Evolutionary conservation across 139 green algal species (phyloP).

Genomic region (Chlorokybus atmophyticus): DNA sequence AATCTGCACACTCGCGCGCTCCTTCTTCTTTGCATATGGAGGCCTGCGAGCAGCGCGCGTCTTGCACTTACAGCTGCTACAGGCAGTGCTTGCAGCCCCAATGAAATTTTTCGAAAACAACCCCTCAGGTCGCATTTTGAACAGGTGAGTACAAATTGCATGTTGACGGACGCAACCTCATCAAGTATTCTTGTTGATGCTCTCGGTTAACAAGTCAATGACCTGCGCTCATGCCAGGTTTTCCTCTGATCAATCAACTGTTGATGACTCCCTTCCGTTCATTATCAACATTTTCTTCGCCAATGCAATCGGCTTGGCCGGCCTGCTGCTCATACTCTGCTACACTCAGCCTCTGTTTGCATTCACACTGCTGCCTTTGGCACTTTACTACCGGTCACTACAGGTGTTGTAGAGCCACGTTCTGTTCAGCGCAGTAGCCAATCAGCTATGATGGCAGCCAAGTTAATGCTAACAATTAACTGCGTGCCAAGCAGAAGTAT

Average conservation of each 20-base stretch:
- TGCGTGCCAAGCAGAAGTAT: too few relatives aligned
- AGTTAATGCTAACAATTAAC: too few relatives aligned
- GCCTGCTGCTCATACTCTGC: slow-evolving; percentile 50
- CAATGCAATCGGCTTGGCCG: slow-evolving; percentile 44
- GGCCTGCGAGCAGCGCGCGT: slow-evolving; percentile 30
- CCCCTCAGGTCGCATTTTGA: slow-evolving; percentile 73
- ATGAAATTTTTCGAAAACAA: slow-evolving; percentile 86
- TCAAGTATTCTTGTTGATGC: too few relatives aligned
- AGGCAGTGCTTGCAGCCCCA: slow-evolving; percentile 45
- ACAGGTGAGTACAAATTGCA: too few relatives aligned
- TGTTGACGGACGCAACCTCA: too few relatives aligned
- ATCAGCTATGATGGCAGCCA: too few relatives aligned
- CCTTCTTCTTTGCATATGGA: slow-evolving; percentile 66
- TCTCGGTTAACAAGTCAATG: too few relatives aligned
- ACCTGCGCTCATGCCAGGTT: too few relatives aligned
- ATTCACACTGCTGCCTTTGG: slow-evolving; percentile 40
- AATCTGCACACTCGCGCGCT: slow-evolving; percentile 46
- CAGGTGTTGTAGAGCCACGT: too few relatives aligned
- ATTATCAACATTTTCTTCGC: slow-evolving; percentile 82
- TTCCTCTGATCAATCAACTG: slow-evolving; percentile 54
- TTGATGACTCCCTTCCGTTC: slow-evolving; percentile 79
- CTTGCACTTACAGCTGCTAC: slow-evolving; percentile 48
- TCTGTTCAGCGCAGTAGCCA: too few relatives aligned
- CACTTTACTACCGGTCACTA: slow-evolving; percentile 33
- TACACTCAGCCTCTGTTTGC: slow-evolving; percentile 45